A percentile compares a stretch with the other conserved stretches of the same genome.
Evolutionary conservation across 2,329 filamentous ascomycete genomes (phyloP).

Genomic region (Trichoderma breve): DNA sequence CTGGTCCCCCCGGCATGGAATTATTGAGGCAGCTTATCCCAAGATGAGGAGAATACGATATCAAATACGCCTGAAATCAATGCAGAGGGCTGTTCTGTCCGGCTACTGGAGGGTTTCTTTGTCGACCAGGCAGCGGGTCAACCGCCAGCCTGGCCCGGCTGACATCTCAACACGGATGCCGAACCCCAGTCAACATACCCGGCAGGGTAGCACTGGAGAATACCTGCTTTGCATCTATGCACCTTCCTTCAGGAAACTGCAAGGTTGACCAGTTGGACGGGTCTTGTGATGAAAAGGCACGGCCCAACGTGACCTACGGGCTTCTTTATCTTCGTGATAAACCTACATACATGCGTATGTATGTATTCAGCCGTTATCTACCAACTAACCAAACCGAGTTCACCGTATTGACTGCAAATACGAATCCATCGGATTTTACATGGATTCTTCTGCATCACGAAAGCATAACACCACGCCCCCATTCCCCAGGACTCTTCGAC

Average conservation of each 20-base stretch:
- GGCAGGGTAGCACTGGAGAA: conserved; percentile 1
- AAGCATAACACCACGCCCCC: not conserved
- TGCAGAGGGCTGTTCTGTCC: not conserved
- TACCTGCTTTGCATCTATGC: not conserved
- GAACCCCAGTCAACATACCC: not conserved
- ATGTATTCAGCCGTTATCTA: not conserved
- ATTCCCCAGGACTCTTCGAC: not conserved
- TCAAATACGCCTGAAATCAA: not conserved
- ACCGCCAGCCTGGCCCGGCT: not conserved
- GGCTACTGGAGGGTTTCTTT: not conserved
- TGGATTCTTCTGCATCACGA: not conserved
- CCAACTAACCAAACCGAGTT: not conserved
- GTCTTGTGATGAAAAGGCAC: conserved; percentile 1
- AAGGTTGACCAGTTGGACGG: not conserved
- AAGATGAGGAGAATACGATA: not conserved
- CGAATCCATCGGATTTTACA: not conserved
- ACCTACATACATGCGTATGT: not conserved
- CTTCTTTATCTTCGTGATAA: not conserved
- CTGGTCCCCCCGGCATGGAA: not conserved
- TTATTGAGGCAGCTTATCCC: not conserved
- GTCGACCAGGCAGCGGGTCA: not conserved
- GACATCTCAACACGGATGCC: not conserved
- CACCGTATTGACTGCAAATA: not conserved
- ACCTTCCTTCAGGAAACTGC: not conserved
- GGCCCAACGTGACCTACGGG: not conserved